Evolutionary conservation across 305 asterid genomes (phyloP).

Genomic region (Fraxinus floribunda): DNA sequence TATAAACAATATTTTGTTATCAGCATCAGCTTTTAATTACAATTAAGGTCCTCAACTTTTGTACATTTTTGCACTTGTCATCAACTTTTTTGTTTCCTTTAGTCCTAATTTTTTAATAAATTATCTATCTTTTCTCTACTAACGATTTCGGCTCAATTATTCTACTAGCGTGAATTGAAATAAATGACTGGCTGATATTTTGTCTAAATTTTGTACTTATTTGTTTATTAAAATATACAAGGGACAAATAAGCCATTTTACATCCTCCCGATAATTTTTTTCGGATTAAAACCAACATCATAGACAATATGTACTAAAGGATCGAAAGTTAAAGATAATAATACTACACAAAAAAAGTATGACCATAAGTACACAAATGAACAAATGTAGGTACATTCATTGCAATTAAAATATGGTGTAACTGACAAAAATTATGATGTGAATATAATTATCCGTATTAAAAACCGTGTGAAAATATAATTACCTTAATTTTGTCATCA

Average conservation of each 20-base stretch:
- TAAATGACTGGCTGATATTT: not conserved
- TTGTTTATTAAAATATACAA: too few species aligned
- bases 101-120: not conserved
- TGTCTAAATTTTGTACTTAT: not conserved
- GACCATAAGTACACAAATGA: not conserved
- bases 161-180: not conserved
- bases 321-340: not conserved
- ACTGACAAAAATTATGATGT: not conserved
- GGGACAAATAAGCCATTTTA: not conserved
- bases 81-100: not conserved
- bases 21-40: not conserved
- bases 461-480: not conserved
- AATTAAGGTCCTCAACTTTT: not conserved
- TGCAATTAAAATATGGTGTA: not conserved
- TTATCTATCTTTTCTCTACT: not conserved
- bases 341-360: not conserved
- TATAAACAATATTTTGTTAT: not conserved
- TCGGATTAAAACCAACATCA: not conserved
- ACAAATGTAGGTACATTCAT: not conserved
- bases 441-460: not conserved
- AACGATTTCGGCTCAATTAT: not conserved
- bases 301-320: not conserved
- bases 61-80: not conserved
- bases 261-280: not conserved
- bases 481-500: not conserved